Conservation (phyloP, 164 flowering plant species). For the Vitis labrusca region DNA sequence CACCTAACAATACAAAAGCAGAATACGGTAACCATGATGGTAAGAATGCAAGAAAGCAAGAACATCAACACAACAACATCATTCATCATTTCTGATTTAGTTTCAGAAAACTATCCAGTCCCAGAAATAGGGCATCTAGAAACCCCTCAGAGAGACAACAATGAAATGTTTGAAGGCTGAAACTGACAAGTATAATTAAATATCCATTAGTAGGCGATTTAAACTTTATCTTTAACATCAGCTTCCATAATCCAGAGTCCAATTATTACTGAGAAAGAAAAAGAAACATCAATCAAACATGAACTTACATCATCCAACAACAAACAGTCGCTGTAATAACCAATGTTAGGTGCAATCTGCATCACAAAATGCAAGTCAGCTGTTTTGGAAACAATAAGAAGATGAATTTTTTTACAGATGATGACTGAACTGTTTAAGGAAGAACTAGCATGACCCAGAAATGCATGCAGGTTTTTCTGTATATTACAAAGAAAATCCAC, state of each 20-base stretch:
- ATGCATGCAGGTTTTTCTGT: too few species aligned
- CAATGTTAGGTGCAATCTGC: conserved; percentile 84
- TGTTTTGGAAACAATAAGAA: neutral
- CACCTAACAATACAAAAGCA: conserved; percentile 28
- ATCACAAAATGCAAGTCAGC: conserved; percentile 15
- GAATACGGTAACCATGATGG: neutral
- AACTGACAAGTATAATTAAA: neutral
- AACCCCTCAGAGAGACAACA: too few species aligned
- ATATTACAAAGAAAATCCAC: too few species aligned
- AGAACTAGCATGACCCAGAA: too few species aligned
- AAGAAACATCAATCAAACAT: neutral
- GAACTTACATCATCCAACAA: conserved; percentile 49
- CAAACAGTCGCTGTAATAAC: conserved; percentile 79
- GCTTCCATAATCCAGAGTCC: neutral
- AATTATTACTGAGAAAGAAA: neutral
- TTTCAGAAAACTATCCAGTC: neutral
- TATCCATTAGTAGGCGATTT: neutral
- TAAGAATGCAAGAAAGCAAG: neutral
- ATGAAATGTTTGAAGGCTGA: neutral
- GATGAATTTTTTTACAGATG: too few species aligned
- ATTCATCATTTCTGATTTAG: too few species aligned
- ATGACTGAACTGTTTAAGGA: too few species aligned
- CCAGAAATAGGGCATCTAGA: neutral
- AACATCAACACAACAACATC: neutral
- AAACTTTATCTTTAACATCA: neutral